Base-by-base conservation (phyloP, 2,329 filamentous ascomycete genomes). In the Alternaria tenuissima region DNA sequence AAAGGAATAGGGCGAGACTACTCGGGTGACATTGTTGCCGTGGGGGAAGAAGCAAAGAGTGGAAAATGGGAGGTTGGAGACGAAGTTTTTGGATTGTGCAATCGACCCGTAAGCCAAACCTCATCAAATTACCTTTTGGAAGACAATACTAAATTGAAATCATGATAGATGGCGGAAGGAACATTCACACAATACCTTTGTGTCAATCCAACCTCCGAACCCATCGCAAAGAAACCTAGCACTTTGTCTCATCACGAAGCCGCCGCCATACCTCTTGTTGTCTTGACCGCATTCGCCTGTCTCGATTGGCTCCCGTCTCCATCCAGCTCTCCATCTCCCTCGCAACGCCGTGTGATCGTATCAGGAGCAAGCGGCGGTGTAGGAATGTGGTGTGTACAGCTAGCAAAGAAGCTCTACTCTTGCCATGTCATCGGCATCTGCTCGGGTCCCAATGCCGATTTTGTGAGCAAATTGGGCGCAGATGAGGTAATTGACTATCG, bases 401-500 rank as follows among this genome's bases (percentile, higher is more conserved):
- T 65, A 76, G 83, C 62, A 77, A 81, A 41, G 62, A 74, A 52
- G 70, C 43, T 74, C 5, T 70, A 69, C 28, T 75, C 66, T 0
- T 84, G 82, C 3, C 69, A 75, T 49, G 79, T 87, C 1, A 80
- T 81, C 1, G 84, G 74, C 0, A 79, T 85, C 11, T 86, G 84
- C 68, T 85, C 83, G 2, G 79, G 73, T 2, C 75, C 65, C 43
- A 86, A 86, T 48, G 76, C 67, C 5, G 81, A 79, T 1, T 67
- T 85, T 63, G 83, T 86, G 1, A 78, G 66, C 57, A 62, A 69
- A 1, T 68, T 87, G 5, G 85, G 85, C 1, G 84, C 81, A 0
- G 81, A 85, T 62, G 81, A 83, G 67, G 80, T 83, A n/a, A 57
- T 77, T 7, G 74, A 76, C 41, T 77, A 77, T 55, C 65, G 61